Base-by-base conservation (phyloP, 2,329 filamentous ascomycete species). In the Beauveria pseudobassiana region DNA sequence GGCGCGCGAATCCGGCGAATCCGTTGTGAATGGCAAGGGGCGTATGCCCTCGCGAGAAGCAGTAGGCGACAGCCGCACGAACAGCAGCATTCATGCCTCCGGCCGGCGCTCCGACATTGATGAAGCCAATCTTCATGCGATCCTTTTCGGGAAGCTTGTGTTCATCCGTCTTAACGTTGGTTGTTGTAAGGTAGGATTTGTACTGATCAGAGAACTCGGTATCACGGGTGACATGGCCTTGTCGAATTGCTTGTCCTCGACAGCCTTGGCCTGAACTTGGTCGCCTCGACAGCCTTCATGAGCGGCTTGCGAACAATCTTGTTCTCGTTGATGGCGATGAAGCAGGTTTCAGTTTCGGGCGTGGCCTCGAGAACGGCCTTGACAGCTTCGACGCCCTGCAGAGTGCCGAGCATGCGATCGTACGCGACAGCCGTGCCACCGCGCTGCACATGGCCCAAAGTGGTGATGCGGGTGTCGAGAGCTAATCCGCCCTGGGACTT, bases 51-150 rank as follows among this genome's bases (percentile, higher is more conserved):
- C 92, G 86, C 50, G 90, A 89, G 62, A 96, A 75, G 73, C 93
- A 98, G 79, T 97, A 97, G 38, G 92, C 91, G 20, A 97, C 93
- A 16, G 91, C 93, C 34, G 91, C 93, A 67, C 95, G 87, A 22
- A 96, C 95, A 48, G 95, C 95, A 30, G 93, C 93, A 76, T 99
- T 99, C 90, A 99, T 98, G 69, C 95, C 95, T 74, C 95, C 95
- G 34, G 95, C 95, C 8, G 95, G 95, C 14, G 95, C 95, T 69
- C 95, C 95, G 26, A 98, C 93, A 70, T 98, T 96, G 75, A 99
- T 91, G 71, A 99, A 96, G 54, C 91, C 95, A 69, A 99, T 90
- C 67, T 87, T 87, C 90, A 98, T 92, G 67, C 88, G 86, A 89
- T 56, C 89, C 77, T 93, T 88, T 62, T 86, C 78, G 0, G 90